Evolutionary conservation across 306 rosid genomes (phyloP), one percentile per base, ranked within the genome.

Genomic region (Vigna nakashimae): DNA sequence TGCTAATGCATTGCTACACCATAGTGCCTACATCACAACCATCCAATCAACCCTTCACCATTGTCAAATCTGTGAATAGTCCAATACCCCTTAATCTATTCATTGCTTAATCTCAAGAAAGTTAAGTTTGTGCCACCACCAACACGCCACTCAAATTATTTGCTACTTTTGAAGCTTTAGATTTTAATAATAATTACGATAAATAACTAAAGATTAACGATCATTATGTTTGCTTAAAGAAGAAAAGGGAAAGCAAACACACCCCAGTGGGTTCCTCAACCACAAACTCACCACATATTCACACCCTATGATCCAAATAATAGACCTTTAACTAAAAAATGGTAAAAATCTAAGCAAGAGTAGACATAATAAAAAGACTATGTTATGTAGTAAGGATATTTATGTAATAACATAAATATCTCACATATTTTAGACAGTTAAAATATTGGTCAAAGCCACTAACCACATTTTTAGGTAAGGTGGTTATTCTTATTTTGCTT

Each of bases 241-340:
- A 20, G 3, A 73, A 26, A 20, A 64, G 38, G 58, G 60, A 6
- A 32, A 12, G 16, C 49, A 9, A 43, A 52, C 34, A 4, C 34
- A 30, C 34, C 34, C 4, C 4, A 20, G 42, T 48, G 42, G 43
- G 57, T 59, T 50, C 80, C 86, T 76, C 80, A 60, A 46, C 82
- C 40, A 69, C 56, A 71, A 58, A 32, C 53, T 4, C 1, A 7
- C 69, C 59, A 28, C 66, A 65, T 51, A 28, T 42, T 53, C 68
- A 7, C 52, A 43, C 8, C 50, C 16, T 36, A 38, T 36, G 49
- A 64, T 20, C 1, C 22, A 36, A 11, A 45, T 56, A 73, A 30
- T 16, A 15, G 59, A 65, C 46, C 46, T 26, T 69, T 3, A 57
- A 16, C 42, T 46, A 2, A 5, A 78, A 56, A 76, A 4, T 0